phyloP scores from a whole-genome alignment of 1,284 basidiomycete species.

The Cutaneotrichosporon daszewskae region DNA sequence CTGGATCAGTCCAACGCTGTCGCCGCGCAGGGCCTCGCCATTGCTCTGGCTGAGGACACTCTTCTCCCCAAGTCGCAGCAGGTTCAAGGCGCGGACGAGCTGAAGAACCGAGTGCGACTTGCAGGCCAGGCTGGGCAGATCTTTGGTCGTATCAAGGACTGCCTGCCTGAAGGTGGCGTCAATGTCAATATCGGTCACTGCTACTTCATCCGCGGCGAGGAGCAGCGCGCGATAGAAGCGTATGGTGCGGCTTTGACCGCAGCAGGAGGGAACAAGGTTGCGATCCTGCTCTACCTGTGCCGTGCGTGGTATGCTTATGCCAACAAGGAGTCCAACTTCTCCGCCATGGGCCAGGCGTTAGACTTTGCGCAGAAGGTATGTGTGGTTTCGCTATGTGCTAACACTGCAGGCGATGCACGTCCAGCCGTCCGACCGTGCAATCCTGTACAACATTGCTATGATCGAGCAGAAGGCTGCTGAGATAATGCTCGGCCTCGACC shows the following conservation, averaged over 20 bases:
- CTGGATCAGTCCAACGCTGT: slow-evolving; percentile 77
- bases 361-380: slow-evolving; percentile 68
- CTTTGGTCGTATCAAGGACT: slow-evolving; percentile 82
- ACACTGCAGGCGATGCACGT: slow-evolving; percentile 67
- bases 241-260: slow-evolving; percentile 79
- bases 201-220: slow-evolving; percentile 83
- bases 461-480: slow-evolving; percentile 91
- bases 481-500: slow-evolving; percentile 66
- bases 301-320: slow-evolving; percentile 89
- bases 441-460: slow-evolving; percentile 90
- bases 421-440: slow-evolving; percentile 77
- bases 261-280: slow-evolving; percentile 63
- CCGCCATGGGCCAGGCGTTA: slow-evolving; percentile 71
- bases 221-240: slow-evolving; percentile 89
- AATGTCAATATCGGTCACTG: slow-evolving; percentile 94
- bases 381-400: slow-evolving; percentile 2
- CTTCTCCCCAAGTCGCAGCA: slow-evolving; percentile 52
- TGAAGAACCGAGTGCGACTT: slow-evolving; percentile 57
- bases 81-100: slow-evolving; percentile 58
- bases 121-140: slow-evolving; percentile 77
- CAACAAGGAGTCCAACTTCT: slow-evolving; percentile 73
- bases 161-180: slow-evolving; percentile 73
- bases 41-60: slow-evolving; percentile 82
- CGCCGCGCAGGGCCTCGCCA: slow-evolving; percentile 87
- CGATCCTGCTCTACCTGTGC: slow-evolving; percentile 73